Evolutionary conservation across 179 eudicot genomes (phyloP), one percentile per base, ranked within the genome.

Genomic region (Vitellaria paradoxa): DNA sequence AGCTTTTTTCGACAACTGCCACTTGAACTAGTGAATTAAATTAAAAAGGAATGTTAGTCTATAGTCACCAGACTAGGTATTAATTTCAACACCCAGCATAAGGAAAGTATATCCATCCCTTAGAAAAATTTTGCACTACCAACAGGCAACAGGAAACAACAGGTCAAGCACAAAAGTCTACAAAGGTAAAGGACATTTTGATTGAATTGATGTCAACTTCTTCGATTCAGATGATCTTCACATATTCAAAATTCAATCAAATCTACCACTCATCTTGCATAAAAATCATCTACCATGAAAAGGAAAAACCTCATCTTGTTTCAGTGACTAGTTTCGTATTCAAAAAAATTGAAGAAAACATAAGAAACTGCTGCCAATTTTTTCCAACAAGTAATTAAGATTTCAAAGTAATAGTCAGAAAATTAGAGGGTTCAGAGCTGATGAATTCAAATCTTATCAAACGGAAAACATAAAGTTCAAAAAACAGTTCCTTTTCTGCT

Each of bases 1-100:
- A 66, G 99, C 98, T 88, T 94, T 96, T 94, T 96, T 96, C 79
- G 84, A 82, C 79, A 96, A 85, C 80, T 86, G 86, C 99, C 99
- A 96, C 88, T 91, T 96, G 86, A 96, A 94, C 99, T 96, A 78
- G 76, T 45, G 59, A 64, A 79, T 30, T 50, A 50, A 50, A 50
- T 50, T 50, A 2, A 50, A 81, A 75, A 20, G 53, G 24, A 65
- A 62, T 26, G 30, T 74, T 56, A 78, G 68, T 50, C 20, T 37
- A 70, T 23, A 23, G 23, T 42, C 68, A 42, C 50, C 42, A 56
- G 47, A 30, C 15, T 11, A 40, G 13, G 42, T n/a, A 74, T 56
- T 23, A 30, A 61, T 52, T 52, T 40, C 42, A 14, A 49, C 42
- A 63, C 40, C 76, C 11, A 21, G 57, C 53, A 17, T 13, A 66